Base-by-base conservation (phyloP, 1,139 yeast species). In the Yamadazyma oceani region DNA sequence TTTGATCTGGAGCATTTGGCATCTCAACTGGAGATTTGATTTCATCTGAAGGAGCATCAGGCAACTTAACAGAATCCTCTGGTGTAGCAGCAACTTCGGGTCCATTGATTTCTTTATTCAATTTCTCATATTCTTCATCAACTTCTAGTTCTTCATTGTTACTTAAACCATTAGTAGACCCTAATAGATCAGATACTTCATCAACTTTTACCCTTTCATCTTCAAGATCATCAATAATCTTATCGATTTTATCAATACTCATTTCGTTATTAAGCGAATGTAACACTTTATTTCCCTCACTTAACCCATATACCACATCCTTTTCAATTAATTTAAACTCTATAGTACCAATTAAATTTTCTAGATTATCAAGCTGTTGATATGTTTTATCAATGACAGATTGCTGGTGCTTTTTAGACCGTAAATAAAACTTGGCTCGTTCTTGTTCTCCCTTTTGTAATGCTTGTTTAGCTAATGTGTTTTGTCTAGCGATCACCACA, bases 241-340 rank as follows among this genome's bases (percentile, higher is more conserved):
- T 74, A 51, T 89, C 97, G n/a, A 89, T 85, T 53, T 78, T 78
- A 30, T 85, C 92, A 12, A 85, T 58, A 32, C 80, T 80, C 79
- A 89, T 77, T 53, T 90, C 96, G 38, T 68, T 68, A 59, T 92
- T 90, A 43, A 92, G 69, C 46, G 78, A 80, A 49, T 75, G 80
- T 48, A 92, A 71, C 7, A 88, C 87, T 41, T 72, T 66, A 55
- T 85, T 88, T 17, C 97, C 97, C 48, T 85, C 83, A 48, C 79
- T 73, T 32, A 92, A 68, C 0, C 97, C 96, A 45, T 75, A 77
- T 12, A 89, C 50, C 36, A 92, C 90, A 53, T 88, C 96, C 48
- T 82, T 81, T 57, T 90, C 97, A 26, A 92, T 83, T 44, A 86
- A 64, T 51, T 95, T 92, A 63, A 86, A 89, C 62, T 92, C 97